phyloP scores from a whole-genome alignment of 1,284 basidiomycete species.

The Ceratobasidium sp. region DNA sequence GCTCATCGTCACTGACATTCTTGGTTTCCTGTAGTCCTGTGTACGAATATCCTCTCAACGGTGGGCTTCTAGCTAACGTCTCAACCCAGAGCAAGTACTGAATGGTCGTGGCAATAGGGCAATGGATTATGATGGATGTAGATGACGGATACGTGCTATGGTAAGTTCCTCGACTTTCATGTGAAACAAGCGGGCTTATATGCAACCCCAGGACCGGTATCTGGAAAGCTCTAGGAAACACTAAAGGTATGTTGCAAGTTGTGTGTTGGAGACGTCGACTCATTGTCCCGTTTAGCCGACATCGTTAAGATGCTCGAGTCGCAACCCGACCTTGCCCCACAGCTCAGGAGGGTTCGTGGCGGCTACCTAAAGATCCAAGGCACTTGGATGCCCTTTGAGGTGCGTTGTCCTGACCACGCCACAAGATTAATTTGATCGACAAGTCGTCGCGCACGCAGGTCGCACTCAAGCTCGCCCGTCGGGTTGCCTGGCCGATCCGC shows the following conservation, averaged over 20 bases:
- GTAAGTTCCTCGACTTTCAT: constrained; percentile 17
- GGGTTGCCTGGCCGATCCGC: constrained; percentile 87
- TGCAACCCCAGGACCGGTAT: constrained; percentile 80
- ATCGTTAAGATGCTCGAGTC: constrained; percentile 89
- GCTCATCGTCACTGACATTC: constrained; percentile 21
- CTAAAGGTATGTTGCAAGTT: constrained; percentile 64
- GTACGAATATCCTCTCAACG: constrained; percentile 84
- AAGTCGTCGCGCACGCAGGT: constrained; percentile 54
- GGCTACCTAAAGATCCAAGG: constrained; percentile 89
- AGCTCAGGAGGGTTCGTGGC: constrained; percentile 80
- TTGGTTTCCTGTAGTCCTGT: constrained; percentile 64
- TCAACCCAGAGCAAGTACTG: constrained; percentile 2
- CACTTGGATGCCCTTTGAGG: constrained; percentile 89
- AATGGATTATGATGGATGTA: constrained; percentile 93
- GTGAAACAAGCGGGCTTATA: background rate
- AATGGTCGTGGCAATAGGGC: constrained; percentile 49
- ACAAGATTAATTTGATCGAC: background rate
- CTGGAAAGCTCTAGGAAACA: constrained; percentile 86
- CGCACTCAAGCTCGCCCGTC: constrained; percentile 75
- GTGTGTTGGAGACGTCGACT: constrained; percentile 41
- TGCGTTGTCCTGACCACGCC: constrained; percentile 47
- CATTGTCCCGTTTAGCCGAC: constrained; percentile 61
- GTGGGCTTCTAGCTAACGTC: background rate
- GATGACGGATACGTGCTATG: constrained; percentile 73
- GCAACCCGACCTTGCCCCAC: constrained; percentile 79